Percentiles rank a stretch among this genome's conserved stretches.
Evolutionary conservation across 1,139 yeast species (phyloP).

Genomic region (Spencermartinsiella ligniputridi): DNA sequence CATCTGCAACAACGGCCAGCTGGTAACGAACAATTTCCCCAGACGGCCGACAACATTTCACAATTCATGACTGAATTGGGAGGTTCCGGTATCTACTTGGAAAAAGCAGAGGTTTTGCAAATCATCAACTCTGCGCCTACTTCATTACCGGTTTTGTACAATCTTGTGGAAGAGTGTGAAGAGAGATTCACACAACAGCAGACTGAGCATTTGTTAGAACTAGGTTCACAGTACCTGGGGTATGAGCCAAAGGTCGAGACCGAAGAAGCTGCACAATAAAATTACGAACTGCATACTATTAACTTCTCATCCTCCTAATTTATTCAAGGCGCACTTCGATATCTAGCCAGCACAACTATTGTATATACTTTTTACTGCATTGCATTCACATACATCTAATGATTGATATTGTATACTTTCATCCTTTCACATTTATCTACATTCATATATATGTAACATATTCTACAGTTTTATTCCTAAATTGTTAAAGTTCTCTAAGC

Average conservation of each 20-base stretch:
- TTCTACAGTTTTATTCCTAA: background rate
- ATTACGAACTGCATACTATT: no score
- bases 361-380: no score
- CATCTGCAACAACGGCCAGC: constrained; percentile 48
- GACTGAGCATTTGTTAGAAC: constrained; percentile 22
- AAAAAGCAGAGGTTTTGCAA: constrained; percentile 81
- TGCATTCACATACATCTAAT: no score
- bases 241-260: constrained; percentile 22
- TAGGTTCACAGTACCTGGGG: constrained; percentile 17
- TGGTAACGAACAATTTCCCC: constrained; percentile 34
- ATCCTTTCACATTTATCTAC: background rate
- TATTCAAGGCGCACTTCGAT: no score
- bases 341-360: no score
- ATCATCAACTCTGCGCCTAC: constrained; percentile 76
- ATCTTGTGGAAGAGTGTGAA: constrained; percentile 89
- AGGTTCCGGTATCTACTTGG: constrained; percentile 55
- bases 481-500: background rate
- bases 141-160: constrained; percentile 70
- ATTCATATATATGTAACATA: no score
- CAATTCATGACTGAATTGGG: constrained; percentile 43
- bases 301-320: no score
- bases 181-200: constrained; percentile 65
- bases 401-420: background rate
- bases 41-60: constrained; percentile 46
- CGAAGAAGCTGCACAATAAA: no score